Evolutionary conservation across 2,329 filamentous ascomycete species (phyloP).

Genomic region (Scedosporium boydii): DNA sequence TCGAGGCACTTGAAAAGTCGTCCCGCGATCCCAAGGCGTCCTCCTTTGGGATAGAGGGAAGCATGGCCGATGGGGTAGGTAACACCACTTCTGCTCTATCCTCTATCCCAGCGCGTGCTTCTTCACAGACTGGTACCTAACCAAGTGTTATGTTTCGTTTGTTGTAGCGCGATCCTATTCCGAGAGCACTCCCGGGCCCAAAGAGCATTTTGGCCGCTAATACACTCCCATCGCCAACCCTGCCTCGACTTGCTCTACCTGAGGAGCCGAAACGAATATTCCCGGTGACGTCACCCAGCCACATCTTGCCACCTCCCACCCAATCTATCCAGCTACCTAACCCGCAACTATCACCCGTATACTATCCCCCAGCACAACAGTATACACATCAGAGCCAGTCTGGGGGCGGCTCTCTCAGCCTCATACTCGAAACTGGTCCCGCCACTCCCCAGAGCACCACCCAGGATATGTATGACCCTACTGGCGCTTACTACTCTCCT

Average conservation of each 20-base stretch:
- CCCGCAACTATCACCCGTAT: background rate
- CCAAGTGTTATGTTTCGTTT: background rate
- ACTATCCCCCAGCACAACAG: background rate
- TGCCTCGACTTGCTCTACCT: background rate
- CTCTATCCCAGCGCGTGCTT: background rate
- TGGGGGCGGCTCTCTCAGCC: background rate
- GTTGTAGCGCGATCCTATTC: background rate
- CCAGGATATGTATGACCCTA: background rate
- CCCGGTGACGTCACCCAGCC: background rate
- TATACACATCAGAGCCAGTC: background rate
- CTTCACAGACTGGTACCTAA: background rate
- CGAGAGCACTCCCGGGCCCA: background rate
- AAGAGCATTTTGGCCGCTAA: background rate
- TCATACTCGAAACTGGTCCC: background rate
- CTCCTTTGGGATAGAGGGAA: slow-evolving; percentile 29
- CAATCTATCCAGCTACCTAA: background rate
- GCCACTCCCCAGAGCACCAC: background rate
- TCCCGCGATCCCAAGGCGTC: slow-evolving; percentile 31
- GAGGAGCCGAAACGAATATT: background rate
- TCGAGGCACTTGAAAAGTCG: slow-evolving; percentile 38
- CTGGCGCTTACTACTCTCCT: background rate
- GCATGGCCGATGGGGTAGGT: slow-evolving; percentile 37
- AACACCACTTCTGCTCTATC: background rate
- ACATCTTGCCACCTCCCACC: background rate
- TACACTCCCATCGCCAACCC: background rate